Evolutionary conservation across 2,329 filamentous ascomycete species (phyloP).

Genomic region (Penicillium sp.): DNA sequence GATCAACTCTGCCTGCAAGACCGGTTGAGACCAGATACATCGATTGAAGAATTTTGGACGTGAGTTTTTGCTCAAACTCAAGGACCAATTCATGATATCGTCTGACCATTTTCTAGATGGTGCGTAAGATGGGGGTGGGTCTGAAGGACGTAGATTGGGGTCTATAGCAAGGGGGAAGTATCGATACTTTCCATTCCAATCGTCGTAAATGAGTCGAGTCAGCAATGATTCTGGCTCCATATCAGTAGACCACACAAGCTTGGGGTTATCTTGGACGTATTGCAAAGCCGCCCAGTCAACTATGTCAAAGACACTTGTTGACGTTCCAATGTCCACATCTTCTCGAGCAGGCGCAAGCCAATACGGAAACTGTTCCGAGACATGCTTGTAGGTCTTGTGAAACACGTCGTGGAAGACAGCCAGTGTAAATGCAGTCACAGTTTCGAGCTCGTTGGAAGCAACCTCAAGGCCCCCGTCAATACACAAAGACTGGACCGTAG

Average conservation of each 20-base stretch:
- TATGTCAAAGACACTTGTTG: constrained; percentile 13
- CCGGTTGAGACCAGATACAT: constrained; percentile 72
- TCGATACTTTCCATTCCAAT: constrained; percentile 57
- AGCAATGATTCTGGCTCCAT: constrained; percentile 44
- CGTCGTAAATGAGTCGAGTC: constrained; percentile 57
- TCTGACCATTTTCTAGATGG: constrained; percentile 48
- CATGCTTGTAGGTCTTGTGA: constrained; percentile 75
- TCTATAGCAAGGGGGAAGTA: constrained; percentile 53
- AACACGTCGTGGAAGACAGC: constrained; percentile 80
- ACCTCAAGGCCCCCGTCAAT: constrained; percentile 39
- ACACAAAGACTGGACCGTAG: constrained; percentile 55
- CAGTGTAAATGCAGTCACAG: constrained; percentile 71
- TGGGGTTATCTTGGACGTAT: constrained; percentile 41
- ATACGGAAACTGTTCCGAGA: constrained; percentile 69
- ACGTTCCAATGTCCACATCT: constrained; percentile 6
- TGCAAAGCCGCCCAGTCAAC: constrained; percentile 49
- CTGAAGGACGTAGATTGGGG: constrained; percentile 31
- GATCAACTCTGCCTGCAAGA: constrained; percentile 72
- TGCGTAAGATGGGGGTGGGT: constrained; percentile 35
- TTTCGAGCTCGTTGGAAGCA: constrained; percentile 48
- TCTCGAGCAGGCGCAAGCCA: constrained; percentile 67
- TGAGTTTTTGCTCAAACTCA: constrained; percentile 69
- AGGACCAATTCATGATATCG: constrained; percentile 79
- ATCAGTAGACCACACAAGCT: constrained; percentile 48
- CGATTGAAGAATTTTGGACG: constrained; percentile 47